Evolutionary conservation across 805 yeast species (phyloP).

Genomic region (Saccharomycopsis guyanensis): DNA sequence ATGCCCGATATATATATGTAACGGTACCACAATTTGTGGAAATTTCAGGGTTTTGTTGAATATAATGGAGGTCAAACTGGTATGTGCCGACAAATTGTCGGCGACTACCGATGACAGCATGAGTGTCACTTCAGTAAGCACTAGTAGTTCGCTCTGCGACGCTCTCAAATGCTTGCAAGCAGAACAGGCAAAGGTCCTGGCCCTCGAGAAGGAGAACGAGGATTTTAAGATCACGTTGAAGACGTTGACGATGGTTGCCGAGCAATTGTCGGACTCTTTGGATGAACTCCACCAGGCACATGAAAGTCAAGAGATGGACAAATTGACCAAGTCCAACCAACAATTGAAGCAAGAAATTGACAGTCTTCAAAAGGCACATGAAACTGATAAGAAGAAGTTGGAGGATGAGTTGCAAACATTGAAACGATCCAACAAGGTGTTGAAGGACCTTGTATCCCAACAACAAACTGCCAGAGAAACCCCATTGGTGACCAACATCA

Average conservation of each 20-base stretch:
- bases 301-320: background rate
- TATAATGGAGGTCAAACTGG: too few species aligned
- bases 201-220: constrained; percentile 10
- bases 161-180: too few species aligned
- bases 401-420: background rate
- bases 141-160: too few species aligned
- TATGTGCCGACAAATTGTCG: too few species aligned
- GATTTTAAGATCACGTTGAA: constrained; percentile 2
- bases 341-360: constrained; percentile 2
- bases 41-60: too few species aligned
- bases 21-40: too few species aligned
- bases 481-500: background rate
- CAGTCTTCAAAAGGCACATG: background rate
- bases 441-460: constrained; percentile 13
- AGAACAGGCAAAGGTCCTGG: constrained; percentile 6
- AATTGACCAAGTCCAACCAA: background rate
- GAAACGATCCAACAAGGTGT: constrained; percentile 14
- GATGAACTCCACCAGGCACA: background rate
- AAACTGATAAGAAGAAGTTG: background rate
- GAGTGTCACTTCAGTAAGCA: too few species aligned
- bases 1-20: too few species aligned
- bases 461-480: background rate
- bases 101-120: too few species aligned
- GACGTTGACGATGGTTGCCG: constrained; percentile 1
- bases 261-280: constrained; percentile 3